Conservation (phyloP, 805 yeast species). For the Hanseniaspora opuntiae region DNA sequence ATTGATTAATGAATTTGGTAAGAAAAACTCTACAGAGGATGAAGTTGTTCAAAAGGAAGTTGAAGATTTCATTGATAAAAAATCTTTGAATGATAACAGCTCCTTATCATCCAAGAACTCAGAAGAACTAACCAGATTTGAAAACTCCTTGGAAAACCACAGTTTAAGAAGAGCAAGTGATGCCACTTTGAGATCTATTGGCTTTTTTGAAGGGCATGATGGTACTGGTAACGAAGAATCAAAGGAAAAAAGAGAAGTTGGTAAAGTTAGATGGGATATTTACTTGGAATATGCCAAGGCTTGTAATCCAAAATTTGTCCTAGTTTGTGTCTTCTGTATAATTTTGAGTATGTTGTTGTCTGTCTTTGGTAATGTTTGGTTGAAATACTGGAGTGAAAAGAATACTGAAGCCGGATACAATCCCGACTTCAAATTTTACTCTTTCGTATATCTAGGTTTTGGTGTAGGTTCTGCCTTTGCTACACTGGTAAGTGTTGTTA, state of each 20-base stretch:
- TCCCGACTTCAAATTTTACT: slow-evolving; percentile 56
- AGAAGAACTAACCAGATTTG: slow-evolving; percentile 20
- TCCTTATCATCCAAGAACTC: slow-evolving; percentile 23
- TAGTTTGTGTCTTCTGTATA: slow-evolving; percentile 41
- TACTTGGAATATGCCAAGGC: slow-evolving; percentile 77
- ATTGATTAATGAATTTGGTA: slow-evolving; percentile 40
- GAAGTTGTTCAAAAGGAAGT: background rate
- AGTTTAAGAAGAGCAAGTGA: slow-evolving; percentile 54
- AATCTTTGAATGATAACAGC: slow-evolving; percentile 16
- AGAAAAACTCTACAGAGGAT: slow-evolving; percentile 17
- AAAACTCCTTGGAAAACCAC: slow-evolving; percentile 24
- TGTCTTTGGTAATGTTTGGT: slow-evolving; percentile 75
- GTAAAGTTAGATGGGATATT: slow-evolving; percentile 80
- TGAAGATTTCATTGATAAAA: slow-evolving; percentile 6
- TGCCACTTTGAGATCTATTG: slow-evolving; percentile 25
- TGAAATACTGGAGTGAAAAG: slow-evolving; percentile 93
- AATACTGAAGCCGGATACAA: slow-evolving; percentile 57
- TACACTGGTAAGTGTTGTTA: slow-evolving; percentile 49
- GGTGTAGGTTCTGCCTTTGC: slow-evolving; percentile 57
- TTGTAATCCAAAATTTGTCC: slow-evolving; percentile 58
- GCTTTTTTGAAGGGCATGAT: slow-evolving; percentile 24
- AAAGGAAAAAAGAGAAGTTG: slow-evolving; percentile 79
- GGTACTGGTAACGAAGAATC: slow-evolving; percentile 26
- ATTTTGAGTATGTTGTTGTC: slow-evolving; percentile 46
- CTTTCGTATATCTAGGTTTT: slow-evolving; percentile 59